phyloP scores from a whole-genome alignment of 2,329 filamentous ascomycete genomes.

The Fusarium lyarnte region DNA sequence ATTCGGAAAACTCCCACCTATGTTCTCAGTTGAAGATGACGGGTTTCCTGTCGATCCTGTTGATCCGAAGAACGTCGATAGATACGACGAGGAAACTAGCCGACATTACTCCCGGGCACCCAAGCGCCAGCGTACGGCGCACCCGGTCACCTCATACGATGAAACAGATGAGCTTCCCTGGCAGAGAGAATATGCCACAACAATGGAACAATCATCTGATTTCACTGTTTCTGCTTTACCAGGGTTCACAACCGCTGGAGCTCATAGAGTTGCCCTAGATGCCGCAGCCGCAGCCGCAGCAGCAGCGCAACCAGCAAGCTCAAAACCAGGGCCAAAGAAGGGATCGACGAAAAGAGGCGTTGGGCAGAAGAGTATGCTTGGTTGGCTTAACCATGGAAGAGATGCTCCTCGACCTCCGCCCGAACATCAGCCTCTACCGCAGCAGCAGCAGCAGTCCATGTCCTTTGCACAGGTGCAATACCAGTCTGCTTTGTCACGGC shows the following conservation, averaged over 20 bases:
- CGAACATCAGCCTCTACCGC: conserved; percentile 23
- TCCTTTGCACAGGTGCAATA: conserved; percentile 40
- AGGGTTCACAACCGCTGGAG: conserved; percentile 70
- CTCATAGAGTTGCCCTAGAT: conserved; percentile 58
- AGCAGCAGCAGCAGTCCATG: conserved; percentile 18
- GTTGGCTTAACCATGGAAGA: conserved; percentile 49
- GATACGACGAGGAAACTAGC: conserved; percentile 24
- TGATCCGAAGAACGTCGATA: conserved; percentile 45
- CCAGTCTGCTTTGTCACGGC: conserved; percentile 39
- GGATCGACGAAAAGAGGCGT: conserved; percentile 47
- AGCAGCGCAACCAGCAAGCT: conserved; percentile 21
- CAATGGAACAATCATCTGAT: conserved; percentile 66
- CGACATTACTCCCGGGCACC: conserved; percentile 36
- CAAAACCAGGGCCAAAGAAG: conserved; percentile 36
- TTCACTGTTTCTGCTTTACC: conserved; percentile 68
- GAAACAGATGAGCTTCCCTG: conserved; percentile 47
- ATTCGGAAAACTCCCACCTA: conserved; percentile 60
- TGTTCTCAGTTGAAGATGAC: conserved; percentile 72
- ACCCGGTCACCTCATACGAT: conserved; percentile 24
- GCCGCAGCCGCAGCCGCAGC: conserved; percentile 23
- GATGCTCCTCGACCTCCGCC: conserved; percentile 18
- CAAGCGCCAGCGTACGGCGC: conserved; percentile 45
- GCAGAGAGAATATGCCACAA: conserved; percentile 63
- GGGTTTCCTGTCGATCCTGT: conserved; percentile 73
- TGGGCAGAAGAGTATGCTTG: conserved; percentile 55